Evolutionary conservation across 225 moss, liverwort and hornwort genomes (phyloP), one percentile per base, ranked within the genome.

Genomic region (Polytrichum formosum): DNA sequence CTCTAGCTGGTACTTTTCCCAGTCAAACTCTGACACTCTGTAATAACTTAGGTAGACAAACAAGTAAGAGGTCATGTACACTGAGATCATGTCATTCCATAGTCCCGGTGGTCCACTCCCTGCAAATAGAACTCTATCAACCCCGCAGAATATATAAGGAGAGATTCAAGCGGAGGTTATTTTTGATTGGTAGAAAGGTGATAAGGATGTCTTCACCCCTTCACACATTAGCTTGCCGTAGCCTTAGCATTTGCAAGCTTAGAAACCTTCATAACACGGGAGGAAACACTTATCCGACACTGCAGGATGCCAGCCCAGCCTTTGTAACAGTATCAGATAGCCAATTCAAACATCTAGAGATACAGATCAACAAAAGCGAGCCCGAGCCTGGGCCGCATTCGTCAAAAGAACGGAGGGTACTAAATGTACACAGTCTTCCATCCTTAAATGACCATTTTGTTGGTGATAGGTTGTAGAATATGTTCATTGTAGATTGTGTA

Each of bases 301-400:
- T 23, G 23, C 23, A 20, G 58, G 23, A 21, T 58, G 23, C 58
- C 58, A 58, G 20, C n/a, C 58, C 58, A 20, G 58, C 58, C 58
- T 58, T 58, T 58, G 21, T 58, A 58, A 58, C 58, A 58, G 58
- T 58, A 56, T 56, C 56, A 58, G 58, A 58, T 20, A 58, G 58
- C 58, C 58, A 58, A 58, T 58, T 58, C 23, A 46, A 46, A 23
- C 21, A 58, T n/a, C 58, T 58, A 58, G 58, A 20, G 23, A 9
- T 58, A 6, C 21, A 58, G 20, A 58, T 4, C 58, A 23, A 9
- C 58, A 20, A 58, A 20, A 58, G 58, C 6, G 20, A 58, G 58
- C 20, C 23, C 58, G 23, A 58, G 16, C 58, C 20, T 22, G 58
- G 21, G 58, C 58, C 20, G 4, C 9, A 23, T 58, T 20, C n/a